Evolutionary conservation across 2,329 filamentous ascomycete species (phyloP).

Genomic region (Calonectria pauciramosa): DNA sequence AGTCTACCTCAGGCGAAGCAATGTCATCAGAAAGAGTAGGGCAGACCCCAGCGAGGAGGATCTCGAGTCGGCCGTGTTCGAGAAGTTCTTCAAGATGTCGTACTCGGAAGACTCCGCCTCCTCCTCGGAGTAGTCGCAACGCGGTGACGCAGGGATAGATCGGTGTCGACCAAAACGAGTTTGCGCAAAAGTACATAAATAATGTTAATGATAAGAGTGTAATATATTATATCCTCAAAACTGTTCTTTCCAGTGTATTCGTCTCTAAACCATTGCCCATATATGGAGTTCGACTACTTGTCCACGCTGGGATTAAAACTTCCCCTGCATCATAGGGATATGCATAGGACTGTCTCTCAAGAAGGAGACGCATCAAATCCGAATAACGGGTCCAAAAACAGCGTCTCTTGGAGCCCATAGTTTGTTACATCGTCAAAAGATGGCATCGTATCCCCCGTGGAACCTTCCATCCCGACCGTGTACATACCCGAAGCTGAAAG

Average conservation of each 20-base stretch:
- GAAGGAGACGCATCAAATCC: neutral
- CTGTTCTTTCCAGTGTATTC: neutral
- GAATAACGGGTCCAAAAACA: neutral
- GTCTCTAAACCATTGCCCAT: neutral
- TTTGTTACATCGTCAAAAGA: neutral
- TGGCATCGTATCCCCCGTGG: neutral
- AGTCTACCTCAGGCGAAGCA: constrained; percentile 59
- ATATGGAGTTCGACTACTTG: neutral
- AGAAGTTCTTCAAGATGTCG: neutral
- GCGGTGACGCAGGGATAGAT: neutral
- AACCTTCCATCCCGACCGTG: neutral
- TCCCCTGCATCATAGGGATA: neutral
- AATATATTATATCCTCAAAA: neutral
- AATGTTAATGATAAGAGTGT: neutral
- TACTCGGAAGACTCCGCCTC: neutral
- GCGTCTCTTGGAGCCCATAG: neutral
- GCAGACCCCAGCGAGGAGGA: constrained; percentile 9
- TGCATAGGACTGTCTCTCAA: neutral
- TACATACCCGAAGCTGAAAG: no score
- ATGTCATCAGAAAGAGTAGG: neutral
- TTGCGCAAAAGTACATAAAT: neutral
- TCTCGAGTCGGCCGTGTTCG: constrained; percentile 15
- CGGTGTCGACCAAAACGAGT: neutral
- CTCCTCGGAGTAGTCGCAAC: neutral
- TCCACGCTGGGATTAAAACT: neutral